Evolutionary conservation across 495 filamentous ascomycete species (phyloP).

Genomic region (Xylaria bambusicola): DNA sequence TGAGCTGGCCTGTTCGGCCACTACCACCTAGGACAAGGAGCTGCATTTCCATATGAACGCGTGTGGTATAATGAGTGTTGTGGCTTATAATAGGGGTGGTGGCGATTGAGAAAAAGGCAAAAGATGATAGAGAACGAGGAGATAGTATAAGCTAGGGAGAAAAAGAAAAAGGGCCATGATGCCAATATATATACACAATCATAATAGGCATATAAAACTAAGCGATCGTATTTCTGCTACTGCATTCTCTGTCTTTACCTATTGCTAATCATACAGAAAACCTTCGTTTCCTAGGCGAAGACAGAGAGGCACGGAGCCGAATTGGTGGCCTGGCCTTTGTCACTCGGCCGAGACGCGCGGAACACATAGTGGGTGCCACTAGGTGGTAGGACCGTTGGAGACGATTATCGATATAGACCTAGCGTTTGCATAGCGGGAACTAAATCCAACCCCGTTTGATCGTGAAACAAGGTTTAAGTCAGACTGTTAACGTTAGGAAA

Average conservation of each 20-base stretch:
- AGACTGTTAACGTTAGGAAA: too few relatives aligned
- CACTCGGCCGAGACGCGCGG: constrained; percentile 14
- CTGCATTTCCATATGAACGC: constrained; percentile 34
- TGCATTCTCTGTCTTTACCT: not conserved
- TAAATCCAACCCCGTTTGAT: too few relatives aligned
- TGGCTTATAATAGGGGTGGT: not conserved
- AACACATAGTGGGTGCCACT: too few relatives aligned
- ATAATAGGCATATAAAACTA: not conserved
- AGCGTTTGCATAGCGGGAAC: too few relatives aligned
- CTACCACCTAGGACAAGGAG: constrained; percentile 47
- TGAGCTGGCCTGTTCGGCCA: constrained; percentile 46
- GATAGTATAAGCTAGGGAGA: too few relatives aligned
- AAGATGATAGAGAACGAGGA: not conserved
- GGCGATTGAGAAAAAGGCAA: not conserved
- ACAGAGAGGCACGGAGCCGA: constrained; percentile 2
- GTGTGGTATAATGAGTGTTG: not conserved
- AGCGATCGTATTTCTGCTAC: not conserved
- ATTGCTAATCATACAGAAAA: not conserved
- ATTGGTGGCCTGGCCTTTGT: not conserved
- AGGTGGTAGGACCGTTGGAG: too few relatives aligned
- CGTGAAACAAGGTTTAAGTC: too few relatives aligned
- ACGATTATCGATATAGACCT: too few relatives aligned
- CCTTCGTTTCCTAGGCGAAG: not conserved
- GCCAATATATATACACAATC: not conserved
- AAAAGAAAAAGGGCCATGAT: not conserved